Evolutionary conservation across 139 green algal species (phyloP).

Genomic region (Chlorella vulgaris): DNA sequence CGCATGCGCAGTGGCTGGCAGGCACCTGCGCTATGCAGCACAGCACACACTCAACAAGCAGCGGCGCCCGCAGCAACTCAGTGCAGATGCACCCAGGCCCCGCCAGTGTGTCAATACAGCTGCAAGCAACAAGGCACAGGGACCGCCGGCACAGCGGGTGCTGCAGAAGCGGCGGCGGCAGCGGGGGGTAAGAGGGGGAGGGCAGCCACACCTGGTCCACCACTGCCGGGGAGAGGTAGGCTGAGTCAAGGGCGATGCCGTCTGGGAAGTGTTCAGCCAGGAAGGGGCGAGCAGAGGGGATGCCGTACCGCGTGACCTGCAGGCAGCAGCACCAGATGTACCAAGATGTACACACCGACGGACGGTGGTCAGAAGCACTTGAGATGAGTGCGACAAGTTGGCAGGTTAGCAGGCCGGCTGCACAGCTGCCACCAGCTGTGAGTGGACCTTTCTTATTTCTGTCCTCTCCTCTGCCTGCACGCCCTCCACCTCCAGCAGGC

Average conservation of each 20-base stretch:
- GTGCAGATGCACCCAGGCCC: too few relatives aligned
- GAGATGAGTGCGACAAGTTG: too few relatives aligned
- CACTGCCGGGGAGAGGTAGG: constrained; percentile 65
- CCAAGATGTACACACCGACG: background rate
- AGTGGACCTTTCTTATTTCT: too few relatives aligned
- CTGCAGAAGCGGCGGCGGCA: background rate
- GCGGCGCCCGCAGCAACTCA: too few relatives aligned
- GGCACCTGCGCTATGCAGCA: too few relatives aligned
- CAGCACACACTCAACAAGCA: too few relatives aligned
- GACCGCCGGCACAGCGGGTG: background rate
- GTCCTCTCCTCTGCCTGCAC: too few relatives aligned
- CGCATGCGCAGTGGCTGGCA: too few relatives aligned
- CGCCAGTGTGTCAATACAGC: too few relatives aligned
- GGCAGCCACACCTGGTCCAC: constrained; percentile 60
- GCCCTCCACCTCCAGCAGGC: background rate
- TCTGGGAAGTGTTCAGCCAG: constrained; percentile 68
- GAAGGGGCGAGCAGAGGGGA: constrained; percentile 53
- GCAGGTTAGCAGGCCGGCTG: background rate
- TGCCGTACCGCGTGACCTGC: constrained; percentile 56
- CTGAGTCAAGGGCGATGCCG: constrained; percentile 63
- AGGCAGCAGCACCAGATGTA: background rate
- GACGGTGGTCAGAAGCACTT: background rate
- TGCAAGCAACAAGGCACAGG: too few relatives aligned
- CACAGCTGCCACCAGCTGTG: background rate
- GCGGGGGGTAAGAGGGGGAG: background rate